Evolutionary conservation across 140 eudicot species (phyloP).

Genomic region (Senecio squalidus): DNA sequence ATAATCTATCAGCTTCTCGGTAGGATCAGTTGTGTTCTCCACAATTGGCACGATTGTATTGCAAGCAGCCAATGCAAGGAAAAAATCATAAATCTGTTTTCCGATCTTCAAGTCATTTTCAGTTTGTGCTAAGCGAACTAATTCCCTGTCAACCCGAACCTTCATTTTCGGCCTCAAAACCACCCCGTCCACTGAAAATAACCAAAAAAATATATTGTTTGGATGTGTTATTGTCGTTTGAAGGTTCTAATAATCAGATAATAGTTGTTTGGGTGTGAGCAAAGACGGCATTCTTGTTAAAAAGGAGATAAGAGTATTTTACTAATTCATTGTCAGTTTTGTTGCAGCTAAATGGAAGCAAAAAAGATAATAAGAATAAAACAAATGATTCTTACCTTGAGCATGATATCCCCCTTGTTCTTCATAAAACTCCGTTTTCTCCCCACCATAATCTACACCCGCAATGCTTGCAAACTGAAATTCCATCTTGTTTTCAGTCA

Average conservation of each 20-base stretch:
- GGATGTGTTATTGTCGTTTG: constrained; percentile 5
- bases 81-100: constrained; percentile 54
- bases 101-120: constrained; percentile 43
- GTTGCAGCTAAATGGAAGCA: too few relatives aligned
- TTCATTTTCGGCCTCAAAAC: constrained; percentile 72
- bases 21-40: constrained; percentile 46
- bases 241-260: too few relatives aligned
- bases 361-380: not conserved
- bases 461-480: constrained; percentile 83
- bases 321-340: too few relatives aligned
- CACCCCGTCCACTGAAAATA: constrained; percentile 53
- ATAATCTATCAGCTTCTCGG: constrained; percentile 63
- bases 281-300: too few relatives aligned
- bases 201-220: not conserved
- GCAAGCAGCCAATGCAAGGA: constrained; percentile 94
- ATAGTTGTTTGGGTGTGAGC: too few relatives aligned
- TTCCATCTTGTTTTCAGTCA: constrained; percentile 99
- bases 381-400: constrained; percentile 42
- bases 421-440: constrained; percentile 33
- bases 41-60: constrained; percentile 90
- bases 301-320: too few relatives aligned
- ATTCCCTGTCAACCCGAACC: constrained; percentile 65
- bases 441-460: constrained; percentile 62
- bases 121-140: constrained; percentile 36
- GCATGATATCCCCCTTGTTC: constrained; percentile 47